Base-by-base conservation (phyloP, 1,139 yeast species). In the Saccharomyces hybrid region DNA sequence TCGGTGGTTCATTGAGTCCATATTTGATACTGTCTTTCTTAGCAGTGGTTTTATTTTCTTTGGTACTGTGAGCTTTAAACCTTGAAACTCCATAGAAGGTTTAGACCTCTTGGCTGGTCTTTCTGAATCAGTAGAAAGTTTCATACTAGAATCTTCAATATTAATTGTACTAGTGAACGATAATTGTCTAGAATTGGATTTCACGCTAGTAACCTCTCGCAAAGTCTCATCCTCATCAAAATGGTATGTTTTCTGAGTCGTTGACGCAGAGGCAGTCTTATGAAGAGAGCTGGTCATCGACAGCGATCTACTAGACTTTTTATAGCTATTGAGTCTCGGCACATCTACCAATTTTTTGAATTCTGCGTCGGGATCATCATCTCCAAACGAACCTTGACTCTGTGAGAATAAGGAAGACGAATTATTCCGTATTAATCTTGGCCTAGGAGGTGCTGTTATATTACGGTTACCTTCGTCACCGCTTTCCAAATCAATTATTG, bases 381-480 rank as follows among this genome's bases (percentile, higher is more conserved):
- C 71, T 44, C 66, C 71, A 55, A 68, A 68, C n/a, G 71, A 67
- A 4, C 70, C 71, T 34, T 65, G 69, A n/a, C 66, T 61, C 14
- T 57, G 56, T 26, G 64, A 61, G 7, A 61, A 32, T 28, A 55
- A 46, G 5, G 57, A 51, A 20, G 55, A 50, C 25, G 44, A 38
- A 11, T 38, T 38, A 8, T 38, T 38, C 44, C 44, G 25, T 38
- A 38, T 11, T 5, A 38, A 16, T 16, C 23, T 38, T 9, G 44
- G 44, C 23, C 44, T 38, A 20, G 44, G 23, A 6, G 25, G 11
- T 6, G 11, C 44, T 11, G 16, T 20, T 9, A 9, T 16, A 3
- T 6, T 8, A 4, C 9, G 44, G 25, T 5, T 38, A 20, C 25
- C 44, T 38, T 38, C 44, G 16, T 16, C 44, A 9, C 25, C 25